Percentiles rank a stretch among this genome's conserved stretches.
These are phyloP conservation scores for Davidsoniella virescens DNA, from an alignment of 2,329 filamentous ascomycete genomes.

Conservation along the genomic window DNA sequence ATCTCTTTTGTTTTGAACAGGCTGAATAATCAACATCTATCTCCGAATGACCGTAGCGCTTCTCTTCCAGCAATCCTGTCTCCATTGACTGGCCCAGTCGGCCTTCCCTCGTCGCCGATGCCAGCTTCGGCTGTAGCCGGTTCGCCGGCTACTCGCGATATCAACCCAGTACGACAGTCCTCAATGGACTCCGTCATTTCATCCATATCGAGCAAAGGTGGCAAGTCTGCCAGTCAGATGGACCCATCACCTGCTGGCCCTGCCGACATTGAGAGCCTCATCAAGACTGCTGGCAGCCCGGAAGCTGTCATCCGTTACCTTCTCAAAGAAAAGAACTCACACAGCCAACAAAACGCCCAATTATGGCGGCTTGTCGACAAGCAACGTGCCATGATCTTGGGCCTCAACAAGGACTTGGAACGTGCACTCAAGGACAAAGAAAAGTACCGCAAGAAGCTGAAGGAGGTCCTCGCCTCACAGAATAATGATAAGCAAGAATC, in stretches of 20 bases:
- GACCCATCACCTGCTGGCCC: slow-evolving; percentile 42
- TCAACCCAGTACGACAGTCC: slow-evolving; percentile 45
- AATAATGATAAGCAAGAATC: slow-evolving; percentile 4
- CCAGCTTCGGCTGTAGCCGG: slow-evolving; percentile 7
- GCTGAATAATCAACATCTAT: not conserved
- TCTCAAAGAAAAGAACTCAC: slow-evolving; percentile 79
- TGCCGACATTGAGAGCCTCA: slow-evolving; percentile 63
- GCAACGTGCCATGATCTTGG: slow-evolving; percentile 82
- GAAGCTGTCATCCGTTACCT: slow-evolving; percentile 81
- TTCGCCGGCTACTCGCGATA: slow-evolving; percentile 20
- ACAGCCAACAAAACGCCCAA: slow-evolving; percentile 77
- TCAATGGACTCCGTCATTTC: slow-evolving; percentile 94
- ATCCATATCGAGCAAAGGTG: slow-evolving; percentile 46
- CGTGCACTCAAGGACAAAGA: slow-evolving; percentile 87
- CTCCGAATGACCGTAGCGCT: slow-evolving; percentile 10
- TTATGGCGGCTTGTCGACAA: slow-evolving; percentile 94
- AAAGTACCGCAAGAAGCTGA: slow-evolving; percentile 76
- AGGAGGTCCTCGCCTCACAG: slow-evolving; percentile 42
- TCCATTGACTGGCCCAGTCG: slow-evolving; percentile 22
- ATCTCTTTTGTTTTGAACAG: not conserved
- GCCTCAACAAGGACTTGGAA: slow-evolving; percentile 88
- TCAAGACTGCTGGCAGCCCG: slow-evolving; percentile 71
- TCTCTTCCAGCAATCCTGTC: slow-evolving; percentile 4
- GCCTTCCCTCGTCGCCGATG: slow-evolving; percentile 14
- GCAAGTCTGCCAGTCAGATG: slow-evolving; percentile 24